These are phyloP conservation scores for Tricholoma flavovirens DNA, from an alignment of 768 basidiomycete genomes.

Conservation along the genomic window DNA sequence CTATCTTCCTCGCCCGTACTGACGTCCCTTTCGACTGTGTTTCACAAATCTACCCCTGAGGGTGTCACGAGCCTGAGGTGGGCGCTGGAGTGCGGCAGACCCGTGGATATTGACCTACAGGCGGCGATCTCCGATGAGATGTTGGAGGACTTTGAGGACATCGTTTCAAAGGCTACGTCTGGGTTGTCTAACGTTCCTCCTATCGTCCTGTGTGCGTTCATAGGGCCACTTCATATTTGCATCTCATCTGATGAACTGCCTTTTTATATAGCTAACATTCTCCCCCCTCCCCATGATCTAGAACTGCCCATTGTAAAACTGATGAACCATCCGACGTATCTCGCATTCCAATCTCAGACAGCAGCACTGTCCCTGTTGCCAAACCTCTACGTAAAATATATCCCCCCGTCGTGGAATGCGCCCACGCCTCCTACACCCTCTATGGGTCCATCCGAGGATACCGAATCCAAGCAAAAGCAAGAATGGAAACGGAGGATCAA, in stretches of 20 bases:
- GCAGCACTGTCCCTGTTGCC: conserved; percentile 73
- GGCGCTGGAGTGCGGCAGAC: conserved; percentile 57
- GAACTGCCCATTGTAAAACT: conserved; percentile 69
- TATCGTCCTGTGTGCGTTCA: conserved; percentile 60
- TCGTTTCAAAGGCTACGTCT: conserved; percentile 57
- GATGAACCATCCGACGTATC: conserved; percentile 72
- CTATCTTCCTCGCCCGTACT: conserved; percentile 34
- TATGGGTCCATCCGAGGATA: conserved; percentile 29
- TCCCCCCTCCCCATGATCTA: conserved; percentile 75
- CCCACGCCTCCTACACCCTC: conserved; percentile 46
- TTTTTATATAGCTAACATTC: conserved; percentile 53
- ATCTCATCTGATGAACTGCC: conserved; percentile 7
- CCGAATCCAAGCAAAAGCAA: conserved; percentile 45
- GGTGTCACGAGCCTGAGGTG: conserved; percentile 54
- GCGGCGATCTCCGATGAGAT: conserved; percentile 47
- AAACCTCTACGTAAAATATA: conserved; percentile 65
- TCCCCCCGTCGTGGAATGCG: conserved; percentile 71
- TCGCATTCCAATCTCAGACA: conserved; percentile 63
- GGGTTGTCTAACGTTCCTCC: conserved; percentile 41
- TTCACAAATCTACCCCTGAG: conserved; percentile 41
- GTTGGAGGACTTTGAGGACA: conserved; percentile 64
- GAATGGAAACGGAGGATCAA: conserved; percentile 74
- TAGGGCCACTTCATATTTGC: neutral
- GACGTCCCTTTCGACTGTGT: conserved; percentile 54
- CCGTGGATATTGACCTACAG: conserved; percentile 68